Evolutionary conservation across 768 basidiomycete genomes (phyloP), one percentile per base, ranked within the genome.

Genomic region (Russula sp.): DNA sequence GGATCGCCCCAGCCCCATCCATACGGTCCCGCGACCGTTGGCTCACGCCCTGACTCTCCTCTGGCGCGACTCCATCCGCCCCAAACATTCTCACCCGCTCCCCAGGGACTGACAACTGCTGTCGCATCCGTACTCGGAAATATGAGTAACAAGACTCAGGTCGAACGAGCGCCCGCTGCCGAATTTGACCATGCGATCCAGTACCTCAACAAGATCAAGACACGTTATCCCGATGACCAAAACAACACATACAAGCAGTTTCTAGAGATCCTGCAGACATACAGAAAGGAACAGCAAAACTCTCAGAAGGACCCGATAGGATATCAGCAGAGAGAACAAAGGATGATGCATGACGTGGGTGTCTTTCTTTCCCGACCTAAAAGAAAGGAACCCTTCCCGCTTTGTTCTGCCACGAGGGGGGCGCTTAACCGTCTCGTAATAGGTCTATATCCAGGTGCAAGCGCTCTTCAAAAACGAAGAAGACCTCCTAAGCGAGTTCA

Each of bases 131-230:
- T 68, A 20, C 62, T 66, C 35, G 66, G 62, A 50, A 68, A 66
- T 56, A 67, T 61, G 68, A 45, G 61, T 47, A 77, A 78, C 65
- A 79, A 77, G 68, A 77, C 79, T 47, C 73, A 77, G 16, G 75
- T 78, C 44, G 84, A 84, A 66, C 76, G 77, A 65, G 82, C 82
- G 58, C 78, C 82, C 13, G 73, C 80, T 11, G 82, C 79, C 63
- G 88, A 98, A 71, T 97, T 94, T 77, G 88, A 89, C 73, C 88
- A 96, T 70, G 97, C 97, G 14, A 98, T 98, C 66, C 86, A 93
- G 70, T 99, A 95, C 73, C 86, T 99, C 70, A 98, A 97, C 82
- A 96, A 95, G 79, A 98, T 99, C 79, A 98, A 98, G 77, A 86
- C 86, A 18, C 86, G 94, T 22, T 98, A 88, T 74, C 76, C 84